Base-by-base conservation (phyloP, 2,329 filamentous ascomycete genomes). In the Arthrobotrys pseudoclavata region DNA sequence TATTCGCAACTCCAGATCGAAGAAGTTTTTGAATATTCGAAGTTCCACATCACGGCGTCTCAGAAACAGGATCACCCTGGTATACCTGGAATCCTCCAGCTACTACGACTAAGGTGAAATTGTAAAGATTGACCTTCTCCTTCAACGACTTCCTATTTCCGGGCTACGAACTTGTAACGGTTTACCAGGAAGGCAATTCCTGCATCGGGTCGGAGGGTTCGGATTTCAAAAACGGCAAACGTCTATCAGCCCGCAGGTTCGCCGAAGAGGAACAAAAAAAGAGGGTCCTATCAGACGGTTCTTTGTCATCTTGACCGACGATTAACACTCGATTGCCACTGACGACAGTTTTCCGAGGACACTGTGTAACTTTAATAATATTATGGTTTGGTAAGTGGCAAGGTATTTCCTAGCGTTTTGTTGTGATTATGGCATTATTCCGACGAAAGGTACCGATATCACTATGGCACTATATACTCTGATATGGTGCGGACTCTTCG, bases 301-400 rank as follows among this genome's bases (percentile, higher is more conserved):
- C 47, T 40, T 40, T 48, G 55, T 60, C 69, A 42, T 29, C 57
- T 50, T 37, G 24, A 22, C 40, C 40, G 61, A 48, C 69, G 60
- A 72, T 66, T 50, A 37, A 22, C 45, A 45, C 40, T 67, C 57
- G 64, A 76, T 66, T 48, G 64, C 64, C 71, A 57, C 72, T 69
- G 66, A 70, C 72, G 72, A 63, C 42, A 50, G 42, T 60, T 52
- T 48, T n/a, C n/a, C 34, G 48, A 57, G 12, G 24, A 57, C 15
- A n/a, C 24, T 40, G 22, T 66, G 18, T 52, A 26, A 26, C 20
- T 47, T n/a, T 40, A 60, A 29, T 29, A 50, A 2, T 34, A 50
- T n/a, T 40, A 47, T 62, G n/a, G 13, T 34, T n/a, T 48, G 70
- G 70, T 75, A 69, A 48, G 70, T 53, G 37, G 18, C 48, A 31